A percentile compares a stretch with the other conserved stretches of the same genome.
Evolutionary conservation across 108 stramenopile genomes (phyloP).

Genomic region (Cylindrotheca fusiformis): DNA sequence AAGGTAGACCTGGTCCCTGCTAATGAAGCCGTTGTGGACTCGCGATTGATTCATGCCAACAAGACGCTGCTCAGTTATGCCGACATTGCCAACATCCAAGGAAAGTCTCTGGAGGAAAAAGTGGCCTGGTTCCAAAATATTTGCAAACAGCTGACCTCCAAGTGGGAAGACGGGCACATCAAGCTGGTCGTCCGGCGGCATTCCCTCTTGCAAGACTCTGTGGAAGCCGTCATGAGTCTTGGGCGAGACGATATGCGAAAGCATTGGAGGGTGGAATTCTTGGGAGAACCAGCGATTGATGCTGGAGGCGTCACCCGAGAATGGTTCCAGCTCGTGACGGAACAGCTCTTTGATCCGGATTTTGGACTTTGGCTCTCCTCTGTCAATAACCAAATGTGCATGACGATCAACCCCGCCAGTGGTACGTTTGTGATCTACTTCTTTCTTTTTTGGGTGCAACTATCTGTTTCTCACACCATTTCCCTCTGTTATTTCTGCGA

Average conservation of each 20-base stretch:
- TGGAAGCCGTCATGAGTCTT: constrained; percentile 84
- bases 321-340: constrained; percentile 90
- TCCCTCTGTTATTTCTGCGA: neutral
- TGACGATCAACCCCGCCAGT: constrained; percentile 86
- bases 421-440: constrained; percentile 28
- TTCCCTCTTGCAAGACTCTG: constrained; percentile 76
- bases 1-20: constrained; percentile 62
- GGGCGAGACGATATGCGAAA: constrained; percentile 89
- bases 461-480: too few relatives aligned
- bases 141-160: constrained; percentile 52
- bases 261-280: constrained; percentile 91
- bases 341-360: constrained; percentile 94
- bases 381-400: constrained; percentile 92
- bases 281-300: constrained; percentile 94
- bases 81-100: constrained; percentile 67
- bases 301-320: constrained; percentile 97
- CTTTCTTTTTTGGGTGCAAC: neutral
- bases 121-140: constrained; percentile 81
- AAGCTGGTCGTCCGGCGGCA: constrained; percentile 72
- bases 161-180: constrained; percentile 90
- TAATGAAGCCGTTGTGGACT: constrained; percentile 75
- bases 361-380: constrained; percentile 89
- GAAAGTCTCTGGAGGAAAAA: constrained; percentile 69
- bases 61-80: constrained; percentile 61
- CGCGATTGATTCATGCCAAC: constrained; percentile 32